phyloP scores from a whole-genome alignment of 345 rosid genomes.

The Euphorbia lathyris region DNA sequence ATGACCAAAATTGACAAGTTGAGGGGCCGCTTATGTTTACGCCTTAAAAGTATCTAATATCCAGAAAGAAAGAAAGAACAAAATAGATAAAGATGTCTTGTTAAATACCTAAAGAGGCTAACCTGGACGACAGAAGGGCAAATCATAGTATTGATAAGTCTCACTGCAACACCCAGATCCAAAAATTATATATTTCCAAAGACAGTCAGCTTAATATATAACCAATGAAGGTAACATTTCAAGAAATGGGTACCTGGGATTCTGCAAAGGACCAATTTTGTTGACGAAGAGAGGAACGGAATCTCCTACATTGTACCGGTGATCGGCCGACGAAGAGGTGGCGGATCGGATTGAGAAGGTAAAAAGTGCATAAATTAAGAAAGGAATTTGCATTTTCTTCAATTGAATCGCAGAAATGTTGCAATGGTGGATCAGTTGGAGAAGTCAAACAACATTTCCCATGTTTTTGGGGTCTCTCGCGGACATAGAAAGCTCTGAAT shows the following conservation, averaged over 20 bases:
- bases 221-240: neutral
- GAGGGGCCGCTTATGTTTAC: no score
- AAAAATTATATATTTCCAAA: neutral
- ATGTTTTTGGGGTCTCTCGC: neutral
- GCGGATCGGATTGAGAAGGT: slow-evolving; percentile 22
- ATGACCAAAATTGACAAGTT: no score
- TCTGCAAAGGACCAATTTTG: slow-evolving; percentile 73
- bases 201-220: neutral
- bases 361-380: neutral
- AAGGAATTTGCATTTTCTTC: slow-evolving; percentile 1
- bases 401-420: neutral
- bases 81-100: no score
- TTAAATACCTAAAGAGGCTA: slow-evolving; percentile 32
- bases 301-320: slow-evolving; percentile 62
- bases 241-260: slow-evolving; percentile 51
- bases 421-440: no score
- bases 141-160: slow-evolving; percentile 68
- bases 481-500: neutral
- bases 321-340: slow-evolving; percentile 33
- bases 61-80: no score
- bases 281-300: slow-evolving; percentile 69
- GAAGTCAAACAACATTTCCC: neutral
- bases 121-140: slow-evolving; percentile 89
- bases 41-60: no score
- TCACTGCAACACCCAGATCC: slow-evolving; percentile 50